Evolutionary conservation across 1,139 yeast species (phyloP).

Genomic region (Lodderomyces metapsilosis): DNA sequence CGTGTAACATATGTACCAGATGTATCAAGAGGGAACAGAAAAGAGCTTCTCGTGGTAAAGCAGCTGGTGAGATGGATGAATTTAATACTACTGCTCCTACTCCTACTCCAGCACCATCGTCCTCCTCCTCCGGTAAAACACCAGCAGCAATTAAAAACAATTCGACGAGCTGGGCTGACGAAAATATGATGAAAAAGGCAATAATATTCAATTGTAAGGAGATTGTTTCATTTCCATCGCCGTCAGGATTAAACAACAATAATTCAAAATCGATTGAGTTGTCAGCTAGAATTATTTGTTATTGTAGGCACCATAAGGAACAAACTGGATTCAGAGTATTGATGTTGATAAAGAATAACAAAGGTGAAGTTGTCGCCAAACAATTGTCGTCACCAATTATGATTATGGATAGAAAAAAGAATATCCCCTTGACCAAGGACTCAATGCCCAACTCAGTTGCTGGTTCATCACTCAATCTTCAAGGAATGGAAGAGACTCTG

Average conservation of each 20-base stretch:
- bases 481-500: slow-evolving; percentile 8
- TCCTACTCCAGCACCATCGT: slow-evolving; percentile 1
- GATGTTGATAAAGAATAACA: slow-evolving; percentile 62
- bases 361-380: slow-evolving; percentile 67
- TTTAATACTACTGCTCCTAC: slow-evolving; percentile 18
- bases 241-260: slow-evolving; percentile 42
- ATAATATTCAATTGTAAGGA: slow-evolving; percentile 90
- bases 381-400: slow-evolving; percentile 71
- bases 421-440: slow-evolving; percentile 22
- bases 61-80: slow-evolving; percentile 37
- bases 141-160: slow-evolving; percentile 34
- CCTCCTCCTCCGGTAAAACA: slow-evolving; percentile 7
- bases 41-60: slow-evolving; percentile 85
- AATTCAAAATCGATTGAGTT: slow-evolving; percentile 54
- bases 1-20: slow-evolving; percentile 78
- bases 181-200: slow-evolving; percentile 72
- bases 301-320: slow-evolving; percentile 92
- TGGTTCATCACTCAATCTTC: slow-evolving; percentile 23
- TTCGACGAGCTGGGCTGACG: slow-evolving; percentile 72
- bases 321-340: slow-evolving; percentile 74
- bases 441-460: slow-evolving; percentile 21
- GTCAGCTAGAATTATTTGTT: slow-evolving; percentile 87
- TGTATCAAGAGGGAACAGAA: slow-evolving; percentile 91
- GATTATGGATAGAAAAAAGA: slow-evolving; percentile 91
- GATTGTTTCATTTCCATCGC: slow-evolving; percentile 71